phyloP scores from a whole-genome alignment of 1,284 basidiomycete genomes.

The Cryptococcus depauperatus region DNA sequence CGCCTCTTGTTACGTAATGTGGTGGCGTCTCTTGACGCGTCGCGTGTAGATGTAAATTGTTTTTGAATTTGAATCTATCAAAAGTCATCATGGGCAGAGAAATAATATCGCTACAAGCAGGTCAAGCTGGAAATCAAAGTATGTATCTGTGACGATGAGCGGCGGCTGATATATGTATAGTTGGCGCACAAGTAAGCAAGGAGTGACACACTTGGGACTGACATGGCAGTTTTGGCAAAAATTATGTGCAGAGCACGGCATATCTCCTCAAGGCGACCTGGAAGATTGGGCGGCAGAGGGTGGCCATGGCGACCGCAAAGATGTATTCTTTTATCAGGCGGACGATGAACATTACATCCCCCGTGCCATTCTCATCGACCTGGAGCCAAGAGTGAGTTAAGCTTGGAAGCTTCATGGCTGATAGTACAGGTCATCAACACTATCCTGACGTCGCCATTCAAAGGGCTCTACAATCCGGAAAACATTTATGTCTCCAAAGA shows the following conservation, averaged over 20 bases:
- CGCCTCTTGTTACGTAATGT: too few relatives aligned
- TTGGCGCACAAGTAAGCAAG: slow-evolving; percentile 32
- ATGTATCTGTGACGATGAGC: slow-evolving; percentile 30
- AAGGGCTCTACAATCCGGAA: slow-evolving; percentile 93
- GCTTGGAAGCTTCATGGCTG: background rate
- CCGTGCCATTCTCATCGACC: slow-evolving; percentile 88
- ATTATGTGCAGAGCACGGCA: slow-evolving; percentile 91
- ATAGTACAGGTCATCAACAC: slow-evolving; percentile 82
- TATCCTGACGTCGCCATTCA: slow-evolving; percentile 84
- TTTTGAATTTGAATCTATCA: too few relatives aligned
- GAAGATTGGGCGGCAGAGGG: slow-evolving; percentile 92
- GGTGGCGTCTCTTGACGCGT: too few relatives aligned
- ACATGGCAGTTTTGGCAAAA: slow-evolving; percentile 74
- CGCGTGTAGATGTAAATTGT: too few relatives aligned
- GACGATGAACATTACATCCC: slow-evolving; percentile 99
- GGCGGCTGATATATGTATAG: slow-evolving; percentile 10
- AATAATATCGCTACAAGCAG: slow-evolving; percentile 49
- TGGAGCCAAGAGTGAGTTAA: slow-evolving; percentile 84
- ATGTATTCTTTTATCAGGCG: slow-evolving; percentile 99
- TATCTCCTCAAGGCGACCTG: slow-evolving; percentile 82
- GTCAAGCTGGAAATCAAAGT: slow-evolving; percentile 97
- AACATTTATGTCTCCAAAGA: slow-evolving; percentile 94
- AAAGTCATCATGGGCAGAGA: slow-evolving; percentile 48
- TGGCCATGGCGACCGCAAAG: slow-evolving; percentile 77
- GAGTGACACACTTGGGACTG: background rate